Base-by-base conservation (phyloP, 2,329 filamentous ascomycete species). In the Orbilia javanica region DNA sequence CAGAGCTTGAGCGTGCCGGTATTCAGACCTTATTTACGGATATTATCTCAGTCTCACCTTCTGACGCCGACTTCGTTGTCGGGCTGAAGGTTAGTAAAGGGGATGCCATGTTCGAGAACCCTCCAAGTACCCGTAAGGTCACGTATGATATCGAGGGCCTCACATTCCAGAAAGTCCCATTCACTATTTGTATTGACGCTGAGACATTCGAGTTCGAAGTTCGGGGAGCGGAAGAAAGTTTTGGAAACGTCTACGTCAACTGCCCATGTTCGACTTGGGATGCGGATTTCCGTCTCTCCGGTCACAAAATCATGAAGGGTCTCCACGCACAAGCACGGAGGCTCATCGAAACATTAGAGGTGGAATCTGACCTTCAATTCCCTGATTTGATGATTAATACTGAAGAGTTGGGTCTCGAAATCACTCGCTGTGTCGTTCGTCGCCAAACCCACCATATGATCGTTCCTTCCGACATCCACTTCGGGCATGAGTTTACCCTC, bases 41-140 rank as follows among this genome's bases (percentile, higher is more conserved):
- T 44, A 71, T 75, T 4, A 22, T 80, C 13, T 79, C 79, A 7
- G 67, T 67, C 15, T 71, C 76, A 2, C 79, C 76, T 18, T 79
- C 60, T 15, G 79, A 80, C 63, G 63, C 73, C 18, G 79, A 80
- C 46, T 80, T 71, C 34, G 52, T 76, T 15, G 71, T 70, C 15
- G 79, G 69, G 18, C 39, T 80, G 55, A 80, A 80, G 42, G 44
- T 80, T 22, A 36, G 52, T 20, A 68, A 71, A 39, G 75, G 79
- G 6, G 85, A 87, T 82, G 82, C 86, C 71, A 83, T 86, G 69
- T 82, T 84, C 69, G 74, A 78, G n/a, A 78, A 72, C 20, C 60
- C 67, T 13, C 67, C 74, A 48, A 63, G 52, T 4, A 55, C 67
- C 29, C 39, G 52, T 29, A 68, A 53, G 6, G 74, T 78, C 31